Conservation (phyloP, 1,284 basidiomycete genomes). For the Leccinum fuscescens region DNA sequence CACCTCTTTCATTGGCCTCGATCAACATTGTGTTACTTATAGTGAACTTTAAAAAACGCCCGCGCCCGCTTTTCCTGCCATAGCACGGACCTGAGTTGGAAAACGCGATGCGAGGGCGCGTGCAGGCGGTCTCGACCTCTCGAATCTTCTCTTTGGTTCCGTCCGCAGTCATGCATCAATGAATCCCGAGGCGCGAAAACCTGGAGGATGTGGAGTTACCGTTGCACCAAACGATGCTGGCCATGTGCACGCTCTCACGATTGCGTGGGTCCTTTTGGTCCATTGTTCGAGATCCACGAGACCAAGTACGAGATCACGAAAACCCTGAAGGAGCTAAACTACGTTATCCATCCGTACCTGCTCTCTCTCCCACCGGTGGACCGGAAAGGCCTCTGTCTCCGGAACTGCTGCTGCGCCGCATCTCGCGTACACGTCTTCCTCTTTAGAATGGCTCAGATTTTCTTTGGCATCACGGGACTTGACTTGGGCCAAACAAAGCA, state of each 20-base stretch:
- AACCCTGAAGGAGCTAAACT: conserved; percentile 35
- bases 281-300: conserved; percentile 21
- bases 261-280: not conserved
- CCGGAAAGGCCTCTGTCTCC: not conserved
- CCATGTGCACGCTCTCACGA: conserved; percentile 6
- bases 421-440: not conserved
- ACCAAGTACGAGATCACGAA: conserved; percentile 20
- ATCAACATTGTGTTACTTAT: conserved; percentile 13
- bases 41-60: conserved; percentile 27
- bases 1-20: conserved; percentile 23
- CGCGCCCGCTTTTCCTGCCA: conserved; percentile 2
- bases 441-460: not conserved
- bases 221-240: conserved; percentile 1
- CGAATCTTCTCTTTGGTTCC: not conserved
- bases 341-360: conserved; percentile 17
- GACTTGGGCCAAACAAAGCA: not conserved
- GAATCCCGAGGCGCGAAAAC: not conserved
- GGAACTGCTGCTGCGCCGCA: not conserved
- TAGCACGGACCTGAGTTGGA: not conserved
- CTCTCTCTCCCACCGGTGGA: not conserved
- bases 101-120: not conserved
- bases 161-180: not conserved
- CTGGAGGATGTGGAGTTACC: conserved; percentile 4
- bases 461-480: not conserved
- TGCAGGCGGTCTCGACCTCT: conserved; percentile 3